phyloP scores from a whole-genome alignment of 106 monocot species.

The Cymbidium sinense region DNA sequence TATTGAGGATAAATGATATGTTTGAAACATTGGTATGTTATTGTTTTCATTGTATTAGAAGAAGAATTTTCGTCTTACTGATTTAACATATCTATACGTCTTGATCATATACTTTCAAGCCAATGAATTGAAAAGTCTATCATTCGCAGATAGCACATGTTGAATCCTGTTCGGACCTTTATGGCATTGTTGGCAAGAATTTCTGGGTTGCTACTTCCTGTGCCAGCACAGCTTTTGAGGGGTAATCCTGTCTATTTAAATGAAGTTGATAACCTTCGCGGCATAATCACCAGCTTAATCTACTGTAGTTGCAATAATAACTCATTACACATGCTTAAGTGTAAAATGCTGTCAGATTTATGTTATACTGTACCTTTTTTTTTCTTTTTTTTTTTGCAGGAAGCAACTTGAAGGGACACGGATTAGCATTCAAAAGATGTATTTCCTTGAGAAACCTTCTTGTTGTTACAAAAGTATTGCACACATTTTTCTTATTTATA shows the following conservation, averaged over 20 bases:
- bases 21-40: no score
- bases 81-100: neutral
- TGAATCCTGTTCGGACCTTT: conserved; percentile 68
- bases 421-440: conserved; percentile 85
- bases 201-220: conserved; percentile 89
- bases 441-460: neutral
- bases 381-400: conserved; percentile 28
- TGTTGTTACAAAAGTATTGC: neutral
- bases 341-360: neutral
- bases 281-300: neutral
- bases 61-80: no score
- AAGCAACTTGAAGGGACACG: conserved; percentile 85
- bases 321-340: neutral
- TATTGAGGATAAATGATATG: no score
- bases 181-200: conserved; percentile 65
- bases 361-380: neutral
- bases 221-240: conserved; percentile 65
- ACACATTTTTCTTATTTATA: conserved; percentile 5
- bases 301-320: neutral
- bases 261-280: neutral
- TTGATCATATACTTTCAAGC: neutral
- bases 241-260: conserved; percentile 29
- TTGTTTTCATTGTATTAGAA: no score
- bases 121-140: neutral
- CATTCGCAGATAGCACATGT: conserved; percentile 57